Conservation (phyloP, 768 basidiomycete species). For the Grammothele lineata region DNA sequence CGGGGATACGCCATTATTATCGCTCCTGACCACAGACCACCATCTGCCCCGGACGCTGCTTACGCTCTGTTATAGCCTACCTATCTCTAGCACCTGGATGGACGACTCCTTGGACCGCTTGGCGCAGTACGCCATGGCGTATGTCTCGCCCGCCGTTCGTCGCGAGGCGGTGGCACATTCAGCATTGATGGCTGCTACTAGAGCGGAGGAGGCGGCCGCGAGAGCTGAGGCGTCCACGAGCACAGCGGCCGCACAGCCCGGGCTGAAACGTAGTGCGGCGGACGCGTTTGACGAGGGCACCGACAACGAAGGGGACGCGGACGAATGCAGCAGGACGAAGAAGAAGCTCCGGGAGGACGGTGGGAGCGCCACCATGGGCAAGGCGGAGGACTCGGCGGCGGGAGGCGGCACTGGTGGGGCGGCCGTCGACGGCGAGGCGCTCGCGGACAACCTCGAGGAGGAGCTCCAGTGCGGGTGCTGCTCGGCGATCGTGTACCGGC, state of each 20-base stretch:
- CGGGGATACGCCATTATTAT: no score
- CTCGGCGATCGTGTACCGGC: constrained; percentile 74
- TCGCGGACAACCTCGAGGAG: constrained; percentile 61
- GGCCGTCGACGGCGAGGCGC: constrained; percentile 26
- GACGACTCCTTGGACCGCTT: no score
- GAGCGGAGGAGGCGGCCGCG: no score
- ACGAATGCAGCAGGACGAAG: constrained; percentile 31
- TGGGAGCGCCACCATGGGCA: no score
- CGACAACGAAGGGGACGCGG: constrained; percentile 29
- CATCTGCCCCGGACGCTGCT: background rate
- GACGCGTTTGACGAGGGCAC: constrained; percentile 50
- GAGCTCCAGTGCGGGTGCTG: constrained; percentile 87
- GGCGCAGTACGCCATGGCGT: no score
- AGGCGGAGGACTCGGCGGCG: constrained; percentile 11
- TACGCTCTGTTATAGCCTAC: background rate
- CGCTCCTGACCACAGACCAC: constrained; percentile 11
- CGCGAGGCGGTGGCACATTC: no score
- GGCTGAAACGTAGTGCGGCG: constrained; percentile 62
- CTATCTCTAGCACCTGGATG: no score
- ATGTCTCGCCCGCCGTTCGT: no score
- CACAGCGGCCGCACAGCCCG: constrained; percentile 4
- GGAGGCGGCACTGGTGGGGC: background rate
- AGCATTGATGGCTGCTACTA: no score
- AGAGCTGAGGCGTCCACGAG: constrained; percentile 4
- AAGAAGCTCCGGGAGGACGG: constrained; percentile 46